phyloP scores from a whole-genome alignment of 2,329 filamentous ascomycete genomes.

The Drechmeria coniospora region DNA sequence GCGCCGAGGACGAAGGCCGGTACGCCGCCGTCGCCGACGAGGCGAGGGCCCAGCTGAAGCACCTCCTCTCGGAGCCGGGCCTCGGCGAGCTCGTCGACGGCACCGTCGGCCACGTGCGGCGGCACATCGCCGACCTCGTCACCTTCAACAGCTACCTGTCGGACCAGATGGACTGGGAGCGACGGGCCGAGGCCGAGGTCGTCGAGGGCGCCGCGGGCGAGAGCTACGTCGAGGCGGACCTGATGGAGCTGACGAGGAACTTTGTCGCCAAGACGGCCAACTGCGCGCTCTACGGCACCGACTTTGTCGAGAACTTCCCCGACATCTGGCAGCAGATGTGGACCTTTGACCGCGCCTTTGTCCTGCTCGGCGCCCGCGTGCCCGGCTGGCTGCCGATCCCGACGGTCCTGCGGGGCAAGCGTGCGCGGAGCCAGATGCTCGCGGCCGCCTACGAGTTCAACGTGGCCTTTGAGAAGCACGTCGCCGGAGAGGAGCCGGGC shows the following conservation, averaged over 20 bases:
- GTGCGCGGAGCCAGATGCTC: conserved; percentile 14
- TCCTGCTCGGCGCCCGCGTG: conserved; percentile 14
- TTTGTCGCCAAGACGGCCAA: conserved; percentile 21
- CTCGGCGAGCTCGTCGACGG: conserved; percentile 9
- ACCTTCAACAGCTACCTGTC: conserved; percentile 21
- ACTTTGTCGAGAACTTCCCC: conserved; percentile 25
- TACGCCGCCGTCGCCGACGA: conserved; percentile 15
- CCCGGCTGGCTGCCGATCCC: conserved; percentile 19
- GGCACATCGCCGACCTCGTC: conserved; percentile 18
- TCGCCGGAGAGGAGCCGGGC: conserved; percentile 16
- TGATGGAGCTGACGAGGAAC: conserved; percentile 18
- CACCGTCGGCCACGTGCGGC: conserved; percentile 11
- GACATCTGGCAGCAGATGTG: conserved; percentile 22
- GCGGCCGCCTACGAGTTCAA: conserved; percentile 17
- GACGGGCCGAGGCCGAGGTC: conserved; percentile 15
- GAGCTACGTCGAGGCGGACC: conserved; percentile 16
- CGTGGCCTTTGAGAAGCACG: conserved; percentile 17
- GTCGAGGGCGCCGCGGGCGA: conserved; percentile 12
- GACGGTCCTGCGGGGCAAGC: conserved; percentile 15
- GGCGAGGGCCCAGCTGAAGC: conserved; percentile 11
- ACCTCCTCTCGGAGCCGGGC: conserved; percentile 11
- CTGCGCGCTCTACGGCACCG: conserved; percentile 21
- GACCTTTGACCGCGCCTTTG: conserved; percentile 19
- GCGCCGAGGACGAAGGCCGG: conserved; percentile 14
- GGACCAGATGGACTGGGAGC: conserved; percentile 24